A percentile compares a stretch with the other conserved stretches of the same genome.
Conservation (phyloP, 2,329 filamentous ascomycete species). For the Hirsutella minnesotensis region DNA sequence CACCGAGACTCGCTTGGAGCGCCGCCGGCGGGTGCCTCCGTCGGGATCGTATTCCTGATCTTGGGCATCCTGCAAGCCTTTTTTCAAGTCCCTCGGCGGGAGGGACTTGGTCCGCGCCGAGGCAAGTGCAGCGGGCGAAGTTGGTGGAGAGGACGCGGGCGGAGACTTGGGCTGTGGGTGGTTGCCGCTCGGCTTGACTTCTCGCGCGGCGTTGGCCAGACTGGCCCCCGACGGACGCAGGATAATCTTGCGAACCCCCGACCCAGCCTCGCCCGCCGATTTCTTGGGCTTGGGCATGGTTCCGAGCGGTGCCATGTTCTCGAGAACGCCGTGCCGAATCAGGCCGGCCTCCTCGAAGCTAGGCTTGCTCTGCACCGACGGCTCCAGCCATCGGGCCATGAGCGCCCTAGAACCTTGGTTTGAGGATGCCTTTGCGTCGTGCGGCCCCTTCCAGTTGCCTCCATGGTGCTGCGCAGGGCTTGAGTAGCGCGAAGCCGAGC, state of each 20-base stretch:
- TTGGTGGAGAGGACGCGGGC: conserved; percentile 6
- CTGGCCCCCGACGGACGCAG: conserved; percentile 26
- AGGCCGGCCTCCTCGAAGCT: conserved; percentile 73
- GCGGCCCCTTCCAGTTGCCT: conserved; percentile 16
- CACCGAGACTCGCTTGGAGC: conserved; percentile 19
- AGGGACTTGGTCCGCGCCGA: conserved; percentile 10
- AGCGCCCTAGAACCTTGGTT: conserved; percentile 32
- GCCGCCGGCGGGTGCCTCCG: conserved; percentile 17
- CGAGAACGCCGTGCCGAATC: conserved; percentile 61
- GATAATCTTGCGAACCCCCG: conserved; percentile 28
- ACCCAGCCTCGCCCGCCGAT: conserved; percentile 15
- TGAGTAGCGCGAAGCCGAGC: conserved; percentile 39
- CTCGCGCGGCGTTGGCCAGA: neutral
- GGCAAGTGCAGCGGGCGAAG: conserved; percentile 10
- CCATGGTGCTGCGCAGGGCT: conserved; percentile 32
- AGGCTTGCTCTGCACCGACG: conserved; percentile 45
- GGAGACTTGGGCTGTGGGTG: conserved; percentile 6
- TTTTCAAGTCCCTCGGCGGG: conserved; percentile 6
- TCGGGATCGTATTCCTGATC: conserved; percentile 33
- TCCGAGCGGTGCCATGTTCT: conserved; percentile 75
- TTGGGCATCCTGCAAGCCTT: conserved; percentile 20
- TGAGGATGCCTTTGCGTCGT: conserved; percentile 24
- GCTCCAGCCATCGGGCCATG: conserved; percentile 48
- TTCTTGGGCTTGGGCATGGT: conserved; percentile 50
- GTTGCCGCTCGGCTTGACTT: conserved; percentile 5